These are phyloP conservation scores for Ceratobasidium sp. DNA, from an alignment of 1,284 basidiomycete species.

Conservation along the genomic window DNA sequence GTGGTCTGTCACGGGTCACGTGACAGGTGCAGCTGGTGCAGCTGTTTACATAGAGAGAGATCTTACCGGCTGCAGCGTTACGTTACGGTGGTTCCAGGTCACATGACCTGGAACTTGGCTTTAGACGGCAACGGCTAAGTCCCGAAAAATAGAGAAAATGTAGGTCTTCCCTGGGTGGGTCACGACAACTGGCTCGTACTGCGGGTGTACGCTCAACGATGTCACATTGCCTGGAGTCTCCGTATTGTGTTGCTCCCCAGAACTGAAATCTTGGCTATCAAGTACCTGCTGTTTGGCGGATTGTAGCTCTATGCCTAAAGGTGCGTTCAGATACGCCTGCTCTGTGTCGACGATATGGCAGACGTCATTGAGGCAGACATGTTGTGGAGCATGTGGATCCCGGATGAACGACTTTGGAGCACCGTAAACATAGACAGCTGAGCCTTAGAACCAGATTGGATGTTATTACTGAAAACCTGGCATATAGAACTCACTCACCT, in stretches of 20 bases:
- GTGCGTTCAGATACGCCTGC: slow-evolving; percentile 29
- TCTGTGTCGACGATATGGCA: slow-evolving; percentile 25
- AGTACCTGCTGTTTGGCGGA: background rate
- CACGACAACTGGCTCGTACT: too few relatives aligned
- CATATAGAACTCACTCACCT: background rate
- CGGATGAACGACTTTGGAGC: slow-evolving; percentile 8
- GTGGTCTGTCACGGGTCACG: too few relatives aligned
- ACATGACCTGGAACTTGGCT: too few relatives aligned
- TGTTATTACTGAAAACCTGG: background rate
- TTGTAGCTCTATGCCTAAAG: background rate
- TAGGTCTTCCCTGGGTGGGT: too few relatives aligned
- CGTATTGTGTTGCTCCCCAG: background rate
- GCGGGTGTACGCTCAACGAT: background rate
- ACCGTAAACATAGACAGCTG: slow-evolving; percentile 17
- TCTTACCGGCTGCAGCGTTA: too few relatives aligned
- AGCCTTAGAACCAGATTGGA: background rate
- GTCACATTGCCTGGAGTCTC: background rate
- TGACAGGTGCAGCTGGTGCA: too few relatives aligned
- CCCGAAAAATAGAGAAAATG: too few relatives aligned
- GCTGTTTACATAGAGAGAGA: too few relatives aligned
- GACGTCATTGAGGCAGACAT: slow-evolving; percentile 10
- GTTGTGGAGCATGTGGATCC: background rate
- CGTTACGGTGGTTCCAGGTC: too few relatives aligned
- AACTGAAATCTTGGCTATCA: background rate
- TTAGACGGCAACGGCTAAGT: too few relatives aligned